These are phyloP conservation scores for Tuctoria greenei DNA, from an alignment of 176 grass and related monocot species.

Conservation along the genomic window DNA sequence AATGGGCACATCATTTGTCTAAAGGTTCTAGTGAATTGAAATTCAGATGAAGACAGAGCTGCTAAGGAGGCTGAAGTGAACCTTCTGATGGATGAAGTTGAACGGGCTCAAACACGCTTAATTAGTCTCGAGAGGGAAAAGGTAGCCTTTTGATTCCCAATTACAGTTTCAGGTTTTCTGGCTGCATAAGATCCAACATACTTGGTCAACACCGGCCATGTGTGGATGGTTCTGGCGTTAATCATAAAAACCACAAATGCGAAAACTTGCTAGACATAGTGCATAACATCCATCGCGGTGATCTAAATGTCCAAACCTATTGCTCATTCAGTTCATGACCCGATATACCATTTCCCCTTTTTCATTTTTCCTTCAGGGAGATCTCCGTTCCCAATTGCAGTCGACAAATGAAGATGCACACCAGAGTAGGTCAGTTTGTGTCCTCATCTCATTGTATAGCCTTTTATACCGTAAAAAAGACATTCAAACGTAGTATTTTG, in stretches of 20 bases:
- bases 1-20: neutral
- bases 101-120: conserved; percentile 89
- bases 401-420: conserved; percentile 75
- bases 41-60: conserved; percentile 83
- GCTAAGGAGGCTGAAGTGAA: conserved; percentile 87
- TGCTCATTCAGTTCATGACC: conserved; percentile 21
- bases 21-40: conserved; percentile 29
- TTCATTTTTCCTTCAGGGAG: conserved; percentile 51
- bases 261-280: neutral
- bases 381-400: conserved; percentile 86
- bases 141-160: conserved; percentile 41
- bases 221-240: neutral
- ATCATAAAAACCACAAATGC: neutral
- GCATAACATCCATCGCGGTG: neutral
- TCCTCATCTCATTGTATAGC: conserved; percentile 5
- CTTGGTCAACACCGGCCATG: neutral
- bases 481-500: neutral
- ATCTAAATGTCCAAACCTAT: conserved; percentile 28
- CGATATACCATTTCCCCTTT: neutral
- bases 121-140: conserved; percentile 98
- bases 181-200: neutral
- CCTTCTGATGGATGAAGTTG: conserved; percentile 98
- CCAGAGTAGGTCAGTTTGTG: conserved; percentile 65
- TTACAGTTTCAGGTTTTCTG: conserved; percentile 23
- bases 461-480: neutral